Percentiles rank a stretch among this genome's conserved stretches.
Evolutionary conservation across 345 rosid species (phyloP).

Genomic region (Salix purpurea): DNA sequence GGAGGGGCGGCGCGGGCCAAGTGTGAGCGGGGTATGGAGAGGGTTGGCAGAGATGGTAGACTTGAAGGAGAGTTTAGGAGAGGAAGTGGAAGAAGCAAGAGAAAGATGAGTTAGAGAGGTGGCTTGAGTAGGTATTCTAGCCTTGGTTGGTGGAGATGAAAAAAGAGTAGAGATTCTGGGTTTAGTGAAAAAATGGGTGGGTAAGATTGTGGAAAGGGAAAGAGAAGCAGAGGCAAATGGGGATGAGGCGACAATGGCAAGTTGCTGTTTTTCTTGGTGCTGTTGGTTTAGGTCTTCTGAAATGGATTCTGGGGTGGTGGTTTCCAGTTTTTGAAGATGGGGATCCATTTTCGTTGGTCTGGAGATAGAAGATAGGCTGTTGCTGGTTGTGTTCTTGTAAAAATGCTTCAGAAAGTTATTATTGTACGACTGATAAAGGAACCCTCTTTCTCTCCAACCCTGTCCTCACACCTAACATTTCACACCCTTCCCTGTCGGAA

Average conservation of each 20-base stretch:
- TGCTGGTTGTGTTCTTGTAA: neutral
- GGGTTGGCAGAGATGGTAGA: constrained; percentile 84
- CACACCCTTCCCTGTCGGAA: no score
- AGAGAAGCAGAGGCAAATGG: constrained; percentile 66
- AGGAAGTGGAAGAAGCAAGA: constrained; percentile 42
- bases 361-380: neutral
- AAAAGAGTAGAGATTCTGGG: constrained; percentile 42
- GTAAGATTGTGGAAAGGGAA: constrained; percentile 41
- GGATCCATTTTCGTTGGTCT: constrained; percentile 38
- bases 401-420: no score
- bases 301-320: constrained; percentile 31
- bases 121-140: constrained; percentile 70
- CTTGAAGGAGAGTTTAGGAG: constrained; percentile 58
- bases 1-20: constrained; percentile 78
- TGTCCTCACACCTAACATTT: no score
- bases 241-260: constrained; percentile 37
- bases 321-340: constrained; percentile 19
- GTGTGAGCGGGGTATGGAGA: constrained; percentile 70
- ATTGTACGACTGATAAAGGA: no score
- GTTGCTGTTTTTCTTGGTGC: constrained; percentile 1
- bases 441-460: no score
- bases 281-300: constrained; percentile 19
- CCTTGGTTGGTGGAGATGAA: constrained; percentile 49
- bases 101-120: constrained; percentile 52
- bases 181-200: constrained; percentile 49